phyloP scores from a whole-genome alignment of 495 filamentous ascomycete species.

The Annulohypoxylon bovei region DNA sequence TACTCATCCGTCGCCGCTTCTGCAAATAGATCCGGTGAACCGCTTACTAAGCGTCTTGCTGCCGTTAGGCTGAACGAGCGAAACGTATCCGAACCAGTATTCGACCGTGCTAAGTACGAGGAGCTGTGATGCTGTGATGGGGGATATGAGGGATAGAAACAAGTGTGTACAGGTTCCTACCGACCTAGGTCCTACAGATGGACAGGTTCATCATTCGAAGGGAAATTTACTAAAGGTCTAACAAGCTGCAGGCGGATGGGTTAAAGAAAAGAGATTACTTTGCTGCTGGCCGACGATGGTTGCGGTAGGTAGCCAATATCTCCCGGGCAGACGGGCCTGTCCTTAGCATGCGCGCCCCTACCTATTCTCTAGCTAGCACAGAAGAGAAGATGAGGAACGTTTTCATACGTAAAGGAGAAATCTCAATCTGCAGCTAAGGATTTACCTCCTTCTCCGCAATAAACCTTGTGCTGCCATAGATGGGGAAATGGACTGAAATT shows the following conservation, averaged over 20 bases:
- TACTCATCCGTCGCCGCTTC: conserved; percentile 36
- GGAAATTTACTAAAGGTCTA: background rate
- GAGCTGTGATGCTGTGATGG: conserved; percentile 18
- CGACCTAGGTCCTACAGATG: too few relatives aligned
- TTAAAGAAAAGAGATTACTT: background rate
- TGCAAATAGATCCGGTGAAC: conserved; percentile 61
- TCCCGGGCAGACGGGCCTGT: background rate
- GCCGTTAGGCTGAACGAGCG: conserved; percentile 86
- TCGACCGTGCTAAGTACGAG: conserved; percentile 40
- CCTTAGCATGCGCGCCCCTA: too few relatives aligned
- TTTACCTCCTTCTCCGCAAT: background rate
- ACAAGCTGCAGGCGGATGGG: background rate
- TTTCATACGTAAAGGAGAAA: background rate
- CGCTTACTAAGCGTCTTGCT: conserved; percentile 98
- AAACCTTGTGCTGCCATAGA: background rate
- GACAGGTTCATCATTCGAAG: conserved; percentile 7
- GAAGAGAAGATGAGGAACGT: background rate
- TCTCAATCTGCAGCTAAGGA: background rate
- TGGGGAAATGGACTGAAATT: background rate
- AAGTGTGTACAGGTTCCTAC: background rate
- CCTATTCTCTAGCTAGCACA: background rate
- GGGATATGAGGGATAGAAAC: background rate
- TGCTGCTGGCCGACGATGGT: too few relatives aligned
- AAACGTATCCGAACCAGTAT: conserved; percentile 32
- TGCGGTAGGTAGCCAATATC: background rate